Conservation (phyloP, 805 yeast genomes). For the Wickerhamiella domercqiae region DNA sequence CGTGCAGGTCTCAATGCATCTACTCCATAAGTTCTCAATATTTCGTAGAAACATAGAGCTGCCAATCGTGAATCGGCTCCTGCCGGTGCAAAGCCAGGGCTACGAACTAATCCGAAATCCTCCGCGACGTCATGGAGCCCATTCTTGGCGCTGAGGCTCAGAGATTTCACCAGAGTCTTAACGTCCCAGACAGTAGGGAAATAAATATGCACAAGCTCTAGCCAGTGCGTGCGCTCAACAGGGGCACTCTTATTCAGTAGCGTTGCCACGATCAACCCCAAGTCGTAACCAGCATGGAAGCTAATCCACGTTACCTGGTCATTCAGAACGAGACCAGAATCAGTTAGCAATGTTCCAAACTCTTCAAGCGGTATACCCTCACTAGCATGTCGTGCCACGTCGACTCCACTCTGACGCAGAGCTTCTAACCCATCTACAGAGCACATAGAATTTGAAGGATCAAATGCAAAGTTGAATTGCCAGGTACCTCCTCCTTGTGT, state of each 20-base stretch:
- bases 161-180: conserved; percentile 33
- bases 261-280: conserved; percentile 72
- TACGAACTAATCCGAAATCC: conserved; percentile 26
- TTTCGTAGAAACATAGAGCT: conserved; percentile 29
- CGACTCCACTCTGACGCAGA: conserved; percentile 66
- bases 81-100: conserved; percentile 27
- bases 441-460: conserved; percentile 61
- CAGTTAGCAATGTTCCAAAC: conserved; percentile 72
- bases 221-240: conserved; percentile 59
- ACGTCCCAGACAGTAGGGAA: conserved; percentile 79
- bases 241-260: conserved; percentile 69
- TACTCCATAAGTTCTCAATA: conserved; percentile 24
- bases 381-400: conserved; percentile 55
- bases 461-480: conserved; percentile 89
- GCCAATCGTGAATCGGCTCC: conserved; percentile 32
- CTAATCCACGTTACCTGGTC: conserved; percentile 70
- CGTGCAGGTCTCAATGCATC: conserved; percentile 18
- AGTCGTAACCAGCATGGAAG: conserved; percentile 87
- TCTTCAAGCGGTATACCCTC: conserved; percentile 66
- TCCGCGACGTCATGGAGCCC: conserved; percentile 28
- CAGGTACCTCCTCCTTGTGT: conserved; percentile 54
- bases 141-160: conserved; percentile 24
- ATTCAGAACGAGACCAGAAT: conserved; percentile 71
- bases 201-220: conserved; percentile 49
- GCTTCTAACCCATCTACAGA: conserved; percentile 72